These are phyloP conservation scores for Tilletia horrida DNA, from an alignment of 1,284 basidiomycete genomes.

Conservation along the genomic window DNA sequence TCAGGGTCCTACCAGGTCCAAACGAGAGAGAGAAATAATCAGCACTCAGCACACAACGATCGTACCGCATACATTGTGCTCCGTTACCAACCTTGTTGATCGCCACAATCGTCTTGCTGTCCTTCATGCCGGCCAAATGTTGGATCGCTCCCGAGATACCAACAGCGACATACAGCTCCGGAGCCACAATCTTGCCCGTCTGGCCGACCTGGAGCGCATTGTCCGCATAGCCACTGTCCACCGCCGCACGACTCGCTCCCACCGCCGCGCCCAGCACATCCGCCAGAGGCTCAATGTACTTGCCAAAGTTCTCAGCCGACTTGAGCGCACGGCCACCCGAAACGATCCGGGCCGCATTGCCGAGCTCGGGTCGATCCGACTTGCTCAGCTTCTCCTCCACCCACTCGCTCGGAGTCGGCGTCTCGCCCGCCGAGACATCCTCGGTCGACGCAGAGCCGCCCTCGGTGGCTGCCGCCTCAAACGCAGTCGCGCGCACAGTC, in stretches of 20 bases:
- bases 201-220: conserved; percentile 98
- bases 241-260: conserved; percentile 93
- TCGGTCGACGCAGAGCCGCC: conserved; percentile 64
- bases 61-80: no score
- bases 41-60: no score
- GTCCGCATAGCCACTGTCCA: conserved; percentile 97
- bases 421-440: conserved; percentile 68
- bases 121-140: conserved; percentile 99
- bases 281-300: conserved; percentile 84
- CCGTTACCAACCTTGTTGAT: conserved; percentile 77
- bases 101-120: conserved; percentile 95
- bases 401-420: conserved; percentile 64
- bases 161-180: conserved; percentile 89
- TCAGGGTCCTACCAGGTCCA: conserved; percentile 71
- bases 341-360: conserved; percentile 80
- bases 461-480: conserved; percentile 64
- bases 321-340: conserved; percentile 95
- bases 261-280: conserved; percentile 91
- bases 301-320: conserved; percentile 85
- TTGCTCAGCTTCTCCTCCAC: conserved; percentile 80
- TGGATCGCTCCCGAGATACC: conserved; percentile 99
- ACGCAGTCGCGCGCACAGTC: conserved; percentile 92
- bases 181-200: conserved; percentile 78
- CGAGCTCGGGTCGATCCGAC: conserved; percentile 89
- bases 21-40: no score